phyloP scores from a whole-genome alignment of 805 yeast genomes.

The Brettanomyces nanus region DNA sequence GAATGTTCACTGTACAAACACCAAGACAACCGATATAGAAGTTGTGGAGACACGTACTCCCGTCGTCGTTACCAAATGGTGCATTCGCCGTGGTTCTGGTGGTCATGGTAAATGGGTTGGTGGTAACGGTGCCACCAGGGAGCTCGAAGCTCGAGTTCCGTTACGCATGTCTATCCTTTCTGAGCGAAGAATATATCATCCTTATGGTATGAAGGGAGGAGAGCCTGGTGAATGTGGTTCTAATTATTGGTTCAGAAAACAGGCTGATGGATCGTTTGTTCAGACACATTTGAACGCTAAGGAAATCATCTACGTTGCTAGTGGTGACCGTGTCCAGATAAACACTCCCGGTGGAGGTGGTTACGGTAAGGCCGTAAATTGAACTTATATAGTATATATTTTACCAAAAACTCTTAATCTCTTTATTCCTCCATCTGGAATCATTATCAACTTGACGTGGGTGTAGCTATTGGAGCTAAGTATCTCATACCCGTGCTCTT shows the following conservation, averaged over 20 bases:
- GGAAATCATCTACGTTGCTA: conserved; percentile 37
- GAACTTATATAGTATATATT: conserved; percentile 5
- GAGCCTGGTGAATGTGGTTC: conserved; percentile 39
- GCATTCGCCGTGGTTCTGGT: conserved; percentile 38
- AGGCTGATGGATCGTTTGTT: conserved; percentile 29
- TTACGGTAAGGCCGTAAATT: conserved; percentile 16
- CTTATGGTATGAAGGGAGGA: conserved; percentile 65
- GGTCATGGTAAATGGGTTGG: conserved; percentile 38
- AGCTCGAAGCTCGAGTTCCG: conserved; percentile 27
- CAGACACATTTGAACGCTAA: conserved; percentile 31
- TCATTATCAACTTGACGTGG: conserved; percentile 72
- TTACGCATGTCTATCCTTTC: conserved; percentile 30
- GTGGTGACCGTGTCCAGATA: conserved; percentile 51
- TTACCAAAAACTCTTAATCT: conserved; percentile 78
- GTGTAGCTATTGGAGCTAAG: conserved; percentile 32
- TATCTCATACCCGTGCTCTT: conserved; percentile 55
- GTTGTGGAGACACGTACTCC: conserved; percentile 46
- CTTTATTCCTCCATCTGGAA: conserved; percentile 97
- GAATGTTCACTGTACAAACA: conserved; percentile 47
- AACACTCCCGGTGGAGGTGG: conserved; percentile 33
- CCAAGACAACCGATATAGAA: conserved; percentile 47
- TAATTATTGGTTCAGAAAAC: conserved; percentile 28
- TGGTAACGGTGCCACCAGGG: conserved; percentile 41
- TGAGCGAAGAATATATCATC: conserved; percentile 41
- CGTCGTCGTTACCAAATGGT: conserved; percentile 37